Base-by-base conservation (phyloP, 768 basidiomycete species). In the Clathrus columnatus region DNA sequence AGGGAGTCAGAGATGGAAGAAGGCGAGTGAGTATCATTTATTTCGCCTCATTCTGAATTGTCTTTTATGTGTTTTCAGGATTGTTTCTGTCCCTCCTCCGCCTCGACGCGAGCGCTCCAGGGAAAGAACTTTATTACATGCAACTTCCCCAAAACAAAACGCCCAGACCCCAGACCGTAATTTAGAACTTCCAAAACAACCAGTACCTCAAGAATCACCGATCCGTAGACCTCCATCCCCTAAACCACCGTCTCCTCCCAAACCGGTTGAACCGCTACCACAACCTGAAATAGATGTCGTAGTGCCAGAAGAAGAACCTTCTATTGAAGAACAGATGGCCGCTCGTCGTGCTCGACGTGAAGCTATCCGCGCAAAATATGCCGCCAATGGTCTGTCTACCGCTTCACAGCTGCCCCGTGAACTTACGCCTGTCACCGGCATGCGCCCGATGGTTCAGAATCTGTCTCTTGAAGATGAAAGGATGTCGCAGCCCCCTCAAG, bases 11-110 rank as follows among this genome's bases (percentile, higher is more conserved):
- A 90, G 61, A 85, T 70, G 67, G 88, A 92, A 73, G 92, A 94
- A 77, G 91, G 88, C 76, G 92, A 95, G 91, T 94, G 71, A 87
- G 92, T 92, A 62, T 74, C 68, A 67, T 68, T 62, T 51, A 48
- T 30, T 36, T 21, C 36, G 44, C 8, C 21, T 47, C 50, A 59
- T 50, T 54, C 42, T 17, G 47, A 30, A 45, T 49, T 60, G 63
- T 46, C 61, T 57, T 41, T 29, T 55, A 42, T 57, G 18, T 30
- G 32, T n/a, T 36, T 7, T 23, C 57, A 89, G 87, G 67, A 85
- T 87, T 61, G 89, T 86, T 6, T 85, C 85, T 46, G 41, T 67
- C 65, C 21, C 72, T 69, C 51, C 71, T 47, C 61, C 48, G 43
- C 60, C 50, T 0, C 44, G 59, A 4, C 59, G 68, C 7, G 57